Evolutionary conservation across 1,139 yeast genomes (phyloP), one percentile per base, ranked within the genome.

Genomic region (Taphrina wiesneri): DNA sequence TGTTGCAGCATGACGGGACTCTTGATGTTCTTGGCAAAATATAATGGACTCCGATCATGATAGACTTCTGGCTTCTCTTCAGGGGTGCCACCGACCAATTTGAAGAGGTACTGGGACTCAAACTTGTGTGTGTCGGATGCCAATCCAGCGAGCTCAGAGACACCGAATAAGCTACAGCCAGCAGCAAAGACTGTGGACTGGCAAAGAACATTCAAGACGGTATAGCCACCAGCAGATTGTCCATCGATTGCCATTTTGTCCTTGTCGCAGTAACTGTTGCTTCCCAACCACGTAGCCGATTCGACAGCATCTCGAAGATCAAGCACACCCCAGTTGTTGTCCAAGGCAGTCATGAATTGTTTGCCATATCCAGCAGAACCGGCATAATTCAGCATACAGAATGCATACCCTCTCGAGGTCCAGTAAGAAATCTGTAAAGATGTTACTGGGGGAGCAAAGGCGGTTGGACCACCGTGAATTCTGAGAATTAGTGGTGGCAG

Each of bases 401-500:
- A 43, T 11, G 65, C 65, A 23, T 54, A 62, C 3, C 65, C 65
- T 17, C 65, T 43, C 13, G 61, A 53, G 9, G 65, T 62, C 65
- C 65, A 62, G 23, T 53, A 62, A 2, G 65, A 53, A 11, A 54
- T 62, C 19, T 62, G 54, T 15, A 53, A 59, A n/a, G 47, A 36
- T 5, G 60, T 53, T 11, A 32, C 61, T 19, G 65, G 65, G 15
- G 60, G 65, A 3, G 65, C 47, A 30, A 39, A 36, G 34, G 41
- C 26, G 3, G 61, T 62, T 36, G 65, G 65, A n/a, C 65, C 65
- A 11, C 65, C 65, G 21, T 62, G 65, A 28, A 62, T 36, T 19
- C 61, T 25, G 39, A 62, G 32, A 5, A 62, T 15, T 17, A 62
- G 41, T 21, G 65, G 65, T 11, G 65, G 65, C 9, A 52, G 52